These are phyloP conservation scores for Cryptococcus maquisensis DNA, from an alignment of 1,284 basidiomycete species.

Conservation along the genomic window DNA sequence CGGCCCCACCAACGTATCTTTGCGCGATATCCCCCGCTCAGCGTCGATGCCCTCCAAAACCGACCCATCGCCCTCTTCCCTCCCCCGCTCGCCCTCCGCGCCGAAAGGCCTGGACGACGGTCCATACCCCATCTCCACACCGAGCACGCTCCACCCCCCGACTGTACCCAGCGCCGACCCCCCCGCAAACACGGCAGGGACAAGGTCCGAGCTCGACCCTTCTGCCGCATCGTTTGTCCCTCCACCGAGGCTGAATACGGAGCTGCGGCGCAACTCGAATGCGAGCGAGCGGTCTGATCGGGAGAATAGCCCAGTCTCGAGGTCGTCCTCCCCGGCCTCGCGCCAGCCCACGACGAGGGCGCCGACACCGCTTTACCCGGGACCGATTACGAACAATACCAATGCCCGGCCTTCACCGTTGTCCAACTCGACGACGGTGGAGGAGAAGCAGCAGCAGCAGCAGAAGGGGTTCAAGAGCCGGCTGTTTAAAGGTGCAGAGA, in stretches of 20 bases:
- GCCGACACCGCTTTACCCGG: constrained; percentile 27
- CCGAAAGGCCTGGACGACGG: neutral
- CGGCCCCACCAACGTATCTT: constrained; percentile 15
- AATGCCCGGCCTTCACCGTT: constrained; percentile 33
- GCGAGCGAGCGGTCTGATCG: constrained; percentile 9
- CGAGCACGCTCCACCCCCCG: constrained; percentile 1
- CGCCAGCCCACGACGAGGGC: neutral
- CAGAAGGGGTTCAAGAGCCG: constrained; percentile 69
- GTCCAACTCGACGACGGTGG: constrained; percentile 8
- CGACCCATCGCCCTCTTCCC: neutral
- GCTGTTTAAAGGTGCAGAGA: constrained; percentile 62
- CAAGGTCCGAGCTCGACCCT: neutral
- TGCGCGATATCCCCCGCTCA: constrained; percentile 18
- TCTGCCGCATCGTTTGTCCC: neutral
- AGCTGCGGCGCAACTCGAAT: constrained; percentile 5
- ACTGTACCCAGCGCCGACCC: neutral
- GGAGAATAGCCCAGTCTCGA: neutral
- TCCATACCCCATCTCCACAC: neutral
- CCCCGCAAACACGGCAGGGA: too few species aligned
- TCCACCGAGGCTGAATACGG: constrained; percentile 5
- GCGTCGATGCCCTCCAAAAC: constrained; percentile 15
- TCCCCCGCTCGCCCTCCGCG: constrained; percentile 9
- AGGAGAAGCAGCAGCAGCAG: constrained; percentile 44
- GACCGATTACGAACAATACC: constrained; percentile 34
- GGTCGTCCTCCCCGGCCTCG: constrained; percentile 1